A percentile compares a stretch with the other conserved stretches of the same genome.
Conservation (phyloP, 2,329 filamentous ascomycete genomes). For the Sarocladium strictum region DNA sequence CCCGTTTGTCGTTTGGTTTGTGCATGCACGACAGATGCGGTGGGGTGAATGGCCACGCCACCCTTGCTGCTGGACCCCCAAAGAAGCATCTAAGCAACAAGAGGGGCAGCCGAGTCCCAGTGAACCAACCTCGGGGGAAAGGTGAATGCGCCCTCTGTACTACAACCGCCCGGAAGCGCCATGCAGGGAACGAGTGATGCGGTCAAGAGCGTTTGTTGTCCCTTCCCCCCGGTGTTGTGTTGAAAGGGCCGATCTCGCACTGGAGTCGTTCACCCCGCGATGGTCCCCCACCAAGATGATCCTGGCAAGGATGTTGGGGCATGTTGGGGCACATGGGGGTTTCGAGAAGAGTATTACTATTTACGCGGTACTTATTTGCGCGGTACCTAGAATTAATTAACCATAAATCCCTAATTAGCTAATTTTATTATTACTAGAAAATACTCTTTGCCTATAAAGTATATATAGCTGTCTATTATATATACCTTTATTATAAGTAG, state of each 20-base stretch:
- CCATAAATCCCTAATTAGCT: no score
- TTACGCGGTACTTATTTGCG: no score
- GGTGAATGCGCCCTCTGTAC: background rate
- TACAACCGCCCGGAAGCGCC: background rate
- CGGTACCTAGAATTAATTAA: no score
- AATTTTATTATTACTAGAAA: no score
- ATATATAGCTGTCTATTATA: no score
- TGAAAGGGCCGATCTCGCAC: slow-evolving; percentile 1
- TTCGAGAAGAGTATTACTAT: no score
- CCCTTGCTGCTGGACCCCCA: background rate
- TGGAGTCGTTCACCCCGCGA: background rate
- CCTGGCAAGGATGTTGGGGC: background rate
- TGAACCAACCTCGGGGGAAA: background rate
- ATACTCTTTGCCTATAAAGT: no score
- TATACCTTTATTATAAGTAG: no score
- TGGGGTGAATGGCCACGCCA: background rate
- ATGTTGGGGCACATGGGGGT: no score
- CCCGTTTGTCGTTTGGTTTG: no score
- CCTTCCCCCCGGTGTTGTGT: background rate
- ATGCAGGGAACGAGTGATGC: background rate
- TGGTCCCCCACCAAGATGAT: slow-evolving; percentile 1
- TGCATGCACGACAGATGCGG: slow-evolving; percentile 6
- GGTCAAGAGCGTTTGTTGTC: background rate
- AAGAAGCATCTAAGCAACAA: background rate
- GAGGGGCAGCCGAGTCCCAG: background rate